Evolutionary conservation across 257 asterid species (phyloP).

Genomic region (Nicotiana benthamiana): DNA sequence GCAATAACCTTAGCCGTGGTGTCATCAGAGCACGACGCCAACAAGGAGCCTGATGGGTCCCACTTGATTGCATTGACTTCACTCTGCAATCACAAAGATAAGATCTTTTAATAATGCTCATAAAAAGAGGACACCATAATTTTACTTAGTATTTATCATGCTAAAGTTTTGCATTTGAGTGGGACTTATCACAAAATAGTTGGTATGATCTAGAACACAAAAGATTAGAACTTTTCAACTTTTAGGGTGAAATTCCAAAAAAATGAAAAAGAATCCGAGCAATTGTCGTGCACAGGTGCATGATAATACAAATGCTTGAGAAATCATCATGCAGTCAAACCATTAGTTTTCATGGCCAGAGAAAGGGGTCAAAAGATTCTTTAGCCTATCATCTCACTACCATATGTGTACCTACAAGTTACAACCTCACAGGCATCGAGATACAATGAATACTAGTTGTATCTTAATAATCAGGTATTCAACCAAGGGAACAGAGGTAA

Average conservation of each 20-base stretch:
- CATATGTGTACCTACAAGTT: neutral
- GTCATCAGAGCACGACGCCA: constrained; percentile 98
- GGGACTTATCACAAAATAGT: neutral
- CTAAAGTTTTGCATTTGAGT: neutral
- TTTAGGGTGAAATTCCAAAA: neutral
- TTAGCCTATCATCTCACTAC: neutral
- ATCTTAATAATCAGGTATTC: neutral
- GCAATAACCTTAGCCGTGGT: constrained; percentile 74
- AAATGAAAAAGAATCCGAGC: neutral
- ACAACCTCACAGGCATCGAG: neutral
- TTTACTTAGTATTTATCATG: neutral
- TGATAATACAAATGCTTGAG: neutral
- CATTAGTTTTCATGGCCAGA: neutral
- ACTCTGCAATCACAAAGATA: constrained; percentile 41
- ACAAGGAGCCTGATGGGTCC: constrained; percentile 87
- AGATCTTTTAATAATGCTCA: neutral
- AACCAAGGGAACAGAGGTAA: neutral
- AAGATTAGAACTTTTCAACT: neutral
- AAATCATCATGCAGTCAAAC: neutral
- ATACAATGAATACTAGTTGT: neutral
- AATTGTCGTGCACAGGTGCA: neutral
- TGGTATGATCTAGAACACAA: neutral
- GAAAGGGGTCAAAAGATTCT: neutral
- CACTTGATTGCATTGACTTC: constrained; percentile 98
- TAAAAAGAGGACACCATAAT: neutral